A percentile compares a stretch with the other conserved stretches of the same genome.
phyloP scores from a whole-genome alignment of 179 eudicot species.

The Pouteria campechiana region DNA sequence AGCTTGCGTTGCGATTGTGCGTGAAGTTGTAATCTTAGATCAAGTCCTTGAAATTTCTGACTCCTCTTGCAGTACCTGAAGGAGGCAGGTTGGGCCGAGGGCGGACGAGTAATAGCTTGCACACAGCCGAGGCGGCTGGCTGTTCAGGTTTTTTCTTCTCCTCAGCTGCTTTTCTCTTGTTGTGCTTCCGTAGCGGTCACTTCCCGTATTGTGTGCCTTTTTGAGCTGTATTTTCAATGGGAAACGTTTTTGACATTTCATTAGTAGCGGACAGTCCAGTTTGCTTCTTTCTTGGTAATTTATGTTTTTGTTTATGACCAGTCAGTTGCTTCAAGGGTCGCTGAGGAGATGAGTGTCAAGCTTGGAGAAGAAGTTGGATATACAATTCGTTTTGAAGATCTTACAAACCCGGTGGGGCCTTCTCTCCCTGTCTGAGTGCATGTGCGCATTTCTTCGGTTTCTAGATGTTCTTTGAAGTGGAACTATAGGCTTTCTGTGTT shows the following conservation, averaged over 20 bases:
- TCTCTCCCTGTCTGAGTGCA: too few species aligned
- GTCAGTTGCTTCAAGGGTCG: slow-evolving; percentile 92
- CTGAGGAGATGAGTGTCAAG: slow-evolving; percentile 91
- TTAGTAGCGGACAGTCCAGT: too few species aligned
- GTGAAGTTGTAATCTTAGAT: too few species aligned
- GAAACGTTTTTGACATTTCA: too few species aligned
- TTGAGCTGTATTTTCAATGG: neutral
- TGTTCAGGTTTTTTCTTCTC: slow-evolving; percentile 59
- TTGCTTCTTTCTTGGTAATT: neutral
- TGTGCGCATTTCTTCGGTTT: too few species aligned
- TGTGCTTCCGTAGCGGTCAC: too few species aligned
- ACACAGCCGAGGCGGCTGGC: slow-evolving; percentile 97
- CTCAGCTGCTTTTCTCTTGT: neutral
- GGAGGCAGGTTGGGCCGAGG: slow-evolving; percentile 95
- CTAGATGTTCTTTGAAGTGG: too few species aligned
- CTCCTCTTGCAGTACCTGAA: slow-evolving; percentile 51
- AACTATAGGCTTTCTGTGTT: too few species aligned
- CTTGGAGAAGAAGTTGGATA: slow-evolving; percentile 98
- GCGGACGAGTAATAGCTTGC: slow-evolving; percentile 74
- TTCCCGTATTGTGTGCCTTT: neutral
- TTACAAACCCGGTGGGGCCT: slow-evolving; percentile 53
- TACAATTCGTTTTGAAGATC: slow-evolving; percentile 91
- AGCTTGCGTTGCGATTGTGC: neutral
- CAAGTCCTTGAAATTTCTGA: neutral
- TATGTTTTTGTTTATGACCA: slow-evolving; percentile 15